phyloP scores from a whole-genome alignment of 805 yeast genomes.

The Sugiyamaella valdiviana region DNA sequence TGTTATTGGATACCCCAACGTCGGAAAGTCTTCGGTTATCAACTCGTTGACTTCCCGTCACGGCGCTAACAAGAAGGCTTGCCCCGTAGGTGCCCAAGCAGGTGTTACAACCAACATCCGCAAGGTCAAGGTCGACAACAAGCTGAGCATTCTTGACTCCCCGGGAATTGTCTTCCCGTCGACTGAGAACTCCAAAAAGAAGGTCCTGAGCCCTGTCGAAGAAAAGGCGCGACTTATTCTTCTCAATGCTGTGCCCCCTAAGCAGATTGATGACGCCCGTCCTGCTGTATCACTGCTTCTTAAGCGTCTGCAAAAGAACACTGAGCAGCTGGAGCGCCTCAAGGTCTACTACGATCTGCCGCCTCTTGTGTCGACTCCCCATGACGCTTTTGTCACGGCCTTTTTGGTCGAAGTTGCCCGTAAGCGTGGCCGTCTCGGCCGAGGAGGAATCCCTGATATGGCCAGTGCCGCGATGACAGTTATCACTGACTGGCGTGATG shows the following conservation, averaged over 20 bases:
- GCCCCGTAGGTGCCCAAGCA: conserved; percentile 97
- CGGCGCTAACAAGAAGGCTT: conserved; percentile 55
- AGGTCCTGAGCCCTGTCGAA: conserved; percentile 39
- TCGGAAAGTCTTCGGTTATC: conserved; percentile 91
- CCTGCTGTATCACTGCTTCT: conserved; percentile 73
- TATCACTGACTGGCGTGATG: conserved; percentile 95
- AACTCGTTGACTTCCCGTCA: conserved; percentile 76
- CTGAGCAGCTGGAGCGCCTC: conserved; percentile 60
- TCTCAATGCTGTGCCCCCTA: conserved; percentile 83
- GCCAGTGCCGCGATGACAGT: conserved; percentile 77
- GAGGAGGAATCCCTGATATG: conserved; percentile 88
- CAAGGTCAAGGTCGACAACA: conserved; percentile 87
- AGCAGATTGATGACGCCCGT: conserved; percentile 74
- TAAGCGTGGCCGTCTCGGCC: conserved; percentile 82
- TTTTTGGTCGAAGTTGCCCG: conserved; percentile 90
- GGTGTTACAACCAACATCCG: conserved; percentile 92
- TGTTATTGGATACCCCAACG: conserved; percentile 95
- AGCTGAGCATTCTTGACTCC: conserved; percentile 82
- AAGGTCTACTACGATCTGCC: conserved; percentile 72
- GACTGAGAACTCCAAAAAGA: conserved; percentile 31
- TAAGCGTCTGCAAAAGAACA: conserved; percentile 65
- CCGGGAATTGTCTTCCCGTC: conserved; percentile 96
- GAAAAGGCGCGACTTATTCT: conserved; percentile 86
- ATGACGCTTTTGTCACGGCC: conserved; percentile 75
- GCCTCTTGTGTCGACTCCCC: conserved; percentile 62